Base-by-base conservation (phyloP, 148 eudicot genomes). In the Limonium bicolor region DNA sequence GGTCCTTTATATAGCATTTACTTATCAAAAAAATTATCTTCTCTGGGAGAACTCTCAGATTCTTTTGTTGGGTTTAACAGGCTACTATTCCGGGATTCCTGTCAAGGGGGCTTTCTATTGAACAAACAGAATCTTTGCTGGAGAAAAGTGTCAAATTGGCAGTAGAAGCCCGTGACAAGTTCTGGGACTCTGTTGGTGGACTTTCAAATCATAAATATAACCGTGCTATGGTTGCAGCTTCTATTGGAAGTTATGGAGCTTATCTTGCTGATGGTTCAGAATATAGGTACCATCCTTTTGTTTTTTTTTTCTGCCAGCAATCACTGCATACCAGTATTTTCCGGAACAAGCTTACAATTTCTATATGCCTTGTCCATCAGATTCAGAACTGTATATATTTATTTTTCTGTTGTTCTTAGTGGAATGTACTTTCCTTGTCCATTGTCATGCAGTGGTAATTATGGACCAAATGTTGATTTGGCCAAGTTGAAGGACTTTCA, bases 211-310 rank as follows among this genome's bases (percentile, higher is more conserved):
- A 62, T 48, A 41, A 40, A 24, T 73, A 73, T 49, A 76, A 67
- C 48, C 60, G 72, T 46, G 88, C 94, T 29, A 51, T 82, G 46
- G 84, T 87, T 61, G 96, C 94, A 25, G 96, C 96, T 37, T 87
- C 96, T 14, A 56, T 86, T 58, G 96, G 96, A 43, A 82, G 94
- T 67, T 86, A 82, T 58, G 96, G 96, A 50, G 96, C 96, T 6
- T 82, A 78, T 59, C 88, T 82, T 33, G 96, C 96, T 4, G 96
- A 86, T 65, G 96, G 96, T 31, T 86, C 96, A 19, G 96, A 86
- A 29, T 86, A 82, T 73, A 81, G 79, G 90, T 73, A 40, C 50
- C 1, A n/a, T 22, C 34, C 13, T 2, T 16, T 14, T n/a, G 7
- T 46, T 23, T 11, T 1, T 22, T 16, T 9, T 10, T 1, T 43